These are phyloP conservation scores for Pichia heedii DNA, from an alignment of 805 yeast genomes.

Conservation along the genomic window DNA sequence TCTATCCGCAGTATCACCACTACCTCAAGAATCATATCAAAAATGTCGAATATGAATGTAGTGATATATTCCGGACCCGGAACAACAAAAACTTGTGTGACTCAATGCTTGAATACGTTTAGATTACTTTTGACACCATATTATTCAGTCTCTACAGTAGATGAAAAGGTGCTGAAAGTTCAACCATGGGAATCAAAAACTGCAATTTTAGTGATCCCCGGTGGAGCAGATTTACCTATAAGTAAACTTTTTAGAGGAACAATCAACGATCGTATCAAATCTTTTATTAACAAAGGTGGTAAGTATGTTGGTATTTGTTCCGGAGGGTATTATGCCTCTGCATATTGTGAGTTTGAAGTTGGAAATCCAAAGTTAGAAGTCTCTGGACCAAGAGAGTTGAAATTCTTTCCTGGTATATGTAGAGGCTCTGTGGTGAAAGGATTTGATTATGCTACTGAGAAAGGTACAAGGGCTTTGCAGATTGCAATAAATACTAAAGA, in stretches of 20 bases:
- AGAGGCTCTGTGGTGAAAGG: constrained; percentile 80
- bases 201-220: constrained; percentile 77
- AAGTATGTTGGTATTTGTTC: constrained; percentile 84
- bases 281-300: constrained; percentile 74
- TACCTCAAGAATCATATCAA: background rate
- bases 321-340: constrained; percentile 82
- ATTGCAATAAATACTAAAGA: constrained; percentile 32
- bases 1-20: too few species aligned
- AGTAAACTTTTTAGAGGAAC: constrained; percentile 64
- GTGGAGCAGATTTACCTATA: constrained; percentile 93
- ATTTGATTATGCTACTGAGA: constrained; percentile 66
- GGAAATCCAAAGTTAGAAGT: constrained; percentile 69
- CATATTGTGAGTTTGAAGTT: constrained; percentile 73
- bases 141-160: constrained; percentile 75
- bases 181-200: constrained; percentile 91
- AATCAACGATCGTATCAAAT: constrained; percentile 51
- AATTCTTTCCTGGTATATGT: constrained; percentile 72
- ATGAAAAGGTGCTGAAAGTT: constrained; percentile 47
- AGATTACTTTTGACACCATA: constrained; percentile 70
- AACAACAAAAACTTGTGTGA: constrained; percentile 77
- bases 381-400: constrained; percentile 74
- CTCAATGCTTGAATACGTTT: constrained; percentile 71
- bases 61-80: constrained; percentile 74
- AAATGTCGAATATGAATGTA: constrained; percentile 47
- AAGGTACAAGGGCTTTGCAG: constrained; percentile 59